These are phyloP conservation scores for Trichosporon asahii DNA, from an alignment of 1,284 basidiomycete genomes.

Conservation along the genomic window DNA sequence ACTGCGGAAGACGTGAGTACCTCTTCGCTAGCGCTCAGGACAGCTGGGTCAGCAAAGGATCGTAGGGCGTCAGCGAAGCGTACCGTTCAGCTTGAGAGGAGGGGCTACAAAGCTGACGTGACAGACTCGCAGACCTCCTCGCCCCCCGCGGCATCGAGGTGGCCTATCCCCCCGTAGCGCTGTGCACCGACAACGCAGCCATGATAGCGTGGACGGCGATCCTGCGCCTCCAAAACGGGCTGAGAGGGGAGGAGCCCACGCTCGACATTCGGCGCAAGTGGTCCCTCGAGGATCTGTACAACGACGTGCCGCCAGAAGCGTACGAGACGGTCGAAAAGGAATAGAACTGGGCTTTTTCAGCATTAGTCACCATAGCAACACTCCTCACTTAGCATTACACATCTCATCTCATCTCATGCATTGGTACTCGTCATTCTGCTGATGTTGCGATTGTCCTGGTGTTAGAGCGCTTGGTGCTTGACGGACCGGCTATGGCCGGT, in stretches of 20 bases:
- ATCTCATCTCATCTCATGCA: not conserved
- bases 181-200: constrained; percentile 91
- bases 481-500: too few relatives aligned
- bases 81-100: too few relatives aligned
- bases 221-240: constrained; percentile 65
- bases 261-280: constrained; percentile 49
- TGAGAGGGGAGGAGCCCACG: constrained; percentile 56
- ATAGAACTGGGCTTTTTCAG: not conserved
- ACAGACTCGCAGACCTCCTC: constrained; percentile 30
- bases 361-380: not conserved
- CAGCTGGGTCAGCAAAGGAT: too few relatives aligned
- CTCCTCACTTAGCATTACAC: not conserved
- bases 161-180: constrained; percentile 62
- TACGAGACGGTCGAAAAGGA: not conserved
- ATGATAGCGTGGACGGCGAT: constrained; percentile 93
- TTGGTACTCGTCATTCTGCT: too few relatives aligned
- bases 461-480: too few relatives aligned
- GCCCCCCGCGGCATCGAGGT: constrained; percentile 41
- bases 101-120: constrained; percentile 11
- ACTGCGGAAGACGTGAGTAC: constrained; percentile 63
- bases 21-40: too few relatives aligned
- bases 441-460: too few relatives aligned
- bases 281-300: constrained; percentile 56
- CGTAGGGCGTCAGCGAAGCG: too few relatives aligned
- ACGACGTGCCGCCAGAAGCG: constrained; percentile 44